These are phyloP conservation scores for Solanum lycopersicoides DNA, from an alignment of 257 asterid genomes.

Conservation along the genomic window DNA sequence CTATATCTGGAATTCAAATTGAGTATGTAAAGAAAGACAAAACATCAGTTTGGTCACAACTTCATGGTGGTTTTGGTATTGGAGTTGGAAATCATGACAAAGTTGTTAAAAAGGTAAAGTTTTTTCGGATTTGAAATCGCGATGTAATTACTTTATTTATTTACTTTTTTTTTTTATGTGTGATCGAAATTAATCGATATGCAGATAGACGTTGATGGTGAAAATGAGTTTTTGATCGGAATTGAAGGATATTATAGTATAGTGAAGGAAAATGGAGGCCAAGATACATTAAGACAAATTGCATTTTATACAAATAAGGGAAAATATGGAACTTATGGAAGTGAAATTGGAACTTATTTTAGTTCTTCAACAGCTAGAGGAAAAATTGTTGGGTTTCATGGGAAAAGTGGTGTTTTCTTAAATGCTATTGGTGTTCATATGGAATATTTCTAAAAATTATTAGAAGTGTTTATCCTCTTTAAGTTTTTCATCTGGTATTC, in stretches of 20 bases:
- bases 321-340: conserved; percentile 8
- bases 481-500: neutral
- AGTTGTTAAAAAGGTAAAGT: neutral
- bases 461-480: neutral
- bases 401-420: neutral
- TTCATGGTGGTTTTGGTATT: neutral
- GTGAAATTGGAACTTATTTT: conserved; percentile 4
- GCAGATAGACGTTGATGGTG: neutral
- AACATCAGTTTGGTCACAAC: neutral
- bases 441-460: neutral
- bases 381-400: conserved; percentile 7
- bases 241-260: neutral
- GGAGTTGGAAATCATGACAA: neutral
- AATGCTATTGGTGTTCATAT: conserved; percentile 6
- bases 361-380: neutral
- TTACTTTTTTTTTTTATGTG: neutral
- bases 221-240: neutral
- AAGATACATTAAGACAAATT: neutral
- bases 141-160: neutral
- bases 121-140: neutral
- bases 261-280: neutral
- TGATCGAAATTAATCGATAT: neutral
- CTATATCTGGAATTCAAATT: neutral
- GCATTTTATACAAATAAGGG: neutral
- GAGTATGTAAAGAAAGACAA: neutral